Percentiles rank a stretch among this genome's conserved stretches.
phyloP scores from a whole-genome alignment of 305 asterid species.

The Ruellia speciosa region DNA sequence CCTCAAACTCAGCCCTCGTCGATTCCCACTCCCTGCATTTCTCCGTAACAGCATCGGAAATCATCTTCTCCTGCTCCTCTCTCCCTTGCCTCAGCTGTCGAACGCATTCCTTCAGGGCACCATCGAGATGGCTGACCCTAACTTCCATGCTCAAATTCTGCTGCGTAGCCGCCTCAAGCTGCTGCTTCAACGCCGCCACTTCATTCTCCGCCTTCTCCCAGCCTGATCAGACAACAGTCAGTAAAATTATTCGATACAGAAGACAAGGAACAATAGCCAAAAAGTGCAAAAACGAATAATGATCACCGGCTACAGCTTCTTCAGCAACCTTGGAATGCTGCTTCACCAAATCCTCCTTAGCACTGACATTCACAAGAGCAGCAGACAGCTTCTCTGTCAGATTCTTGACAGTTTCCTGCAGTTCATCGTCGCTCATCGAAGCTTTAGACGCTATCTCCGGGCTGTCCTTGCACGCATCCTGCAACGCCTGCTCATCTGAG shows the following conservation, averaged over 20 bases:
- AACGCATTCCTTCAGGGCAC: slow-evolving; percentile 68
- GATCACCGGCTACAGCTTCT: slow-evolving; percentile 86
- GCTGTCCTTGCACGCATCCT: slow-evolving; percentile 43
- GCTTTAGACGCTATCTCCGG: slow-evolving; percentile 46
- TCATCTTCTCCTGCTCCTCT: slow-evolving; percentile 42
- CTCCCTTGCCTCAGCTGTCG: slow-evolving; percentile 54
- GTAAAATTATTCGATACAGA: neutral
- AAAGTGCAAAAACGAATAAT: neutral
- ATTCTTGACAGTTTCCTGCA: slow-evolving; percentile 38
- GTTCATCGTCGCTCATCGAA: slow-evolving; percentile 31
- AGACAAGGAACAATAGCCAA: neutral
- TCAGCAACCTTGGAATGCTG: slow-evolving; percentile 90
- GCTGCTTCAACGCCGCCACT: slow-evolving; percentile 41
- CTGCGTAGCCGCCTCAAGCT: slow-evolving; percentile 50
- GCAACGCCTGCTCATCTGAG: slow-evolving; percentile 8
- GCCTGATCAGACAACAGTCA: slow-evolving; percentile 27
- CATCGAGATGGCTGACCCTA: slow-evolving; percentile 55
- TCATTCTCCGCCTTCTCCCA: slow-evolving; percentile 73
- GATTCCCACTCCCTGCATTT: slow-evolving; percentile 33
- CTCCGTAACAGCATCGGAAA: slow-evolving; percentile 28
- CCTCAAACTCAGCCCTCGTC: slow-evolving; percentile 40
- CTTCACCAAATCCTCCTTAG: slow-evolving; percentile 79
- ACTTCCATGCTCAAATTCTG: slow-evolving; percentile 50
- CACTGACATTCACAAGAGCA: slow-evolving; percentile 72
- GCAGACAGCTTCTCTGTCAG: slow-evolving; percentile 69